These are phyloP conservation scores for Fusarium zealandicum DNA, from an alignment of 2,329 filamentous ascomycete species.

Conservation along the genomic window DNA sequence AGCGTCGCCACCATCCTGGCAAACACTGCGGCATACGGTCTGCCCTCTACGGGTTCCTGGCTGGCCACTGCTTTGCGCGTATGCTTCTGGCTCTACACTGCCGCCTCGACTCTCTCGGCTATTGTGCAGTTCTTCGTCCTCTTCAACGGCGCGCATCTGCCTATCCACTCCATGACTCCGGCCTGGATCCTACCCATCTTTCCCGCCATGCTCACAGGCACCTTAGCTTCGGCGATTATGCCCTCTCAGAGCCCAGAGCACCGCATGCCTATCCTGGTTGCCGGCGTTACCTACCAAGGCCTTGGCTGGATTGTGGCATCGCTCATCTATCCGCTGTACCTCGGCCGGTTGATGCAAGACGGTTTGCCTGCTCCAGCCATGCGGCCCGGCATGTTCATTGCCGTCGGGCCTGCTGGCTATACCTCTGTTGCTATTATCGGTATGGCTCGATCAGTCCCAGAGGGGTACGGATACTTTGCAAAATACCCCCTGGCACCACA, in stretches of 20 bases:
- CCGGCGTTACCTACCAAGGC: constrained; percentile 39
- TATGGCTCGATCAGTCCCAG: constrained; percentile 35
- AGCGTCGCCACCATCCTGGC: constrained; percentile 70
- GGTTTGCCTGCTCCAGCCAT: constrained; percentile 39
- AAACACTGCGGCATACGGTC: constrained; percentile 69
- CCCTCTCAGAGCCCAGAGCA: constrained; percentile 37
- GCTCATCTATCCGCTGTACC: constrained; percentile 36
- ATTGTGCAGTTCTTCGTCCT: constrained; percentile 41
- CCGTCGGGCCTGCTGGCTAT: constrained; percentile 37
- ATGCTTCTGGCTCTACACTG: constrained; percentile 62
- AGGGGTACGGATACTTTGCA: constrained; percentile 39
- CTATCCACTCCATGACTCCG: constrained; percentile 41
- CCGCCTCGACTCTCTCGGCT: constrained; percentile 36
- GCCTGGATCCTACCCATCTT: constrained; percentile 44
- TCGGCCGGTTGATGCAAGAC: constrained; percentile 40
- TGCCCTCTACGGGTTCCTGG: constrained; percentile 57
- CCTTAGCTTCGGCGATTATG: constrained; percentile 36
- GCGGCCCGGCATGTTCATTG: constrained; percentile 40
- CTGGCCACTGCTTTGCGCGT: constrained; percentile 54
- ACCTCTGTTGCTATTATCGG: constrained; percentile 40
- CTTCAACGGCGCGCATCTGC: constrained; percentile 40
- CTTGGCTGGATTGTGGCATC: constrained; percentile 40
- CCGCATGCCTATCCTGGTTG: constrained; percentile 38
- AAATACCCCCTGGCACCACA: constrained; percentile 34
- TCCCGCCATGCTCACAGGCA: constrained; percentile 41